Evolutionary conservation across 2,329 filamentous ascomycete genomes (phyloP), one percentile per base, ranked within the genome.

Genomic region (Penicillium sp.): DNA sequence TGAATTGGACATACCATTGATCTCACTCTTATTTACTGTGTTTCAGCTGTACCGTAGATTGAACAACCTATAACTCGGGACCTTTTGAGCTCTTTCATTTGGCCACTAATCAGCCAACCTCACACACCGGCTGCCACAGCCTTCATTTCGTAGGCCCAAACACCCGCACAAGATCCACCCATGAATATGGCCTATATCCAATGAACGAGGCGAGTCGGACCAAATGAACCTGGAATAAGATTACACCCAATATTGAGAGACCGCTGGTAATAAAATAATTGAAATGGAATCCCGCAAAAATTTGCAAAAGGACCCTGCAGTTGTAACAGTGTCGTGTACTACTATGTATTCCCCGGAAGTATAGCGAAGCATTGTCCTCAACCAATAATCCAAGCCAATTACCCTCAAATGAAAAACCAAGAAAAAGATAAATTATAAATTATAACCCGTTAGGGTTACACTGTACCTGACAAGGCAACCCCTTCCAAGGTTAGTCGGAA

Each of bases 1-100:
- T 54, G 54, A 54, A 55, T 51, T 47, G 42, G 50, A 56, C 46
- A 55, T 54, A 49, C 41, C 50, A 49, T 43, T 45, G 32, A 47
- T 45, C 43, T 47, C n/a, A 22, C 31, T 29, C 21, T 39, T 39
- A 26, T 38, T 21, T 26, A 21, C 37, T 33, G 6, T 29, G 33
- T 45, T 39, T 39, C 24, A 28, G 17, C 43, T 29, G 17, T 40
- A 39, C 43, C 32, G 19, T 39, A 45, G 12, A 24, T 6, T 24
- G 9, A 35, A 19, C 15, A 4, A 29, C 19, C 2, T 13, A 15
- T 22, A 38, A 13, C n/a, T 45, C 24, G 26, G 22, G 24, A 44
- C n/a, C 17, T 15, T 24, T 50, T 35, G 21, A 34, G 35, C 32
- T 17, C 3, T 38, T 32, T 26, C 29, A 33, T 29, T 40, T 19